Evolutionary conservation across 2,329 filamentous ascomycete genomes (phyloP), one percentile per base, ranked within the genome.

Genomic region (Aspergillus sp.): DNA sequence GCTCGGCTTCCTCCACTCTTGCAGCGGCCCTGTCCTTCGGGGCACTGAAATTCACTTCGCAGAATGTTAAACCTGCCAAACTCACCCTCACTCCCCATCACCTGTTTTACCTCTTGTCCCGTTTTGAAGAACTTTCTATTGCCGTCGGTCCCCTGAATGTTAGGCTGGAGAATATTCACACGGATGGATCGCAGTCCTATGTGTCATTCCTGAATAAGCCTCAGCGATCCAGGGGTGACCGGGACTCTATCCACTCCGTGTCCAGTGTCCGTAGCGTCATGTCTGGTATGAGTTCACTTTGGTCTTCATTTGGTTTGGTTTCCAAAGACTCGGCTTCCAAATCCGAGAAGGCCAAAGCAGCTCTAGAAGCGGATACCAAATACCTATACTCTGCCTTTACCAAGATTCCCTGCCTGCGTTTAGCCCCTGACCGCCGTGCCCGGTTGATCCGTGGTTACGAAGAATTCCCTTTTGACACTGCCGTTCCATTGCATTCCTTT

Each of bases 321-420:
- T 89, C 91, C 48, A 90, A 89, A 76, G 91, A 91, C 70, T 89
- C 90, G 45, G 86, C 87, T 53, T 89, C 92, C 65, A 91, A 93
- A 73, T 91, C 88, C 38, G 95, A 97, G 77, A 92, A 92, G 73
- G 92, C 95, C 75, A 96, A 96, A 77, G 89, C 89, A 60, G 90
- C 91, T 48, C 79, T 95, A 58, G 88, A 95, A 73, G 87, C 90
- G 59, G 95, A 99, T 74, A 81, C 97, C 68, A 97, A 94, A 76
- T 98, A 99, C 75, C 83, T 99, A 36, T 99, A 97, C 80, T 98
- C 95, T 45, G 92, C 95, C 59, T 99, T 98, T 74, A 99, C 95
- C 72, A 99, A 98, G 80, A 96, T 99, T 47, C 95, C 95, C 0
- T 97, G 91, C 72, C 82, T 99, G 64, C 88, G 90, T 65, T 82